Conservation (phyloP, 768 basidiomycete genomes). For the Tubosaeta sp. region DNA sequence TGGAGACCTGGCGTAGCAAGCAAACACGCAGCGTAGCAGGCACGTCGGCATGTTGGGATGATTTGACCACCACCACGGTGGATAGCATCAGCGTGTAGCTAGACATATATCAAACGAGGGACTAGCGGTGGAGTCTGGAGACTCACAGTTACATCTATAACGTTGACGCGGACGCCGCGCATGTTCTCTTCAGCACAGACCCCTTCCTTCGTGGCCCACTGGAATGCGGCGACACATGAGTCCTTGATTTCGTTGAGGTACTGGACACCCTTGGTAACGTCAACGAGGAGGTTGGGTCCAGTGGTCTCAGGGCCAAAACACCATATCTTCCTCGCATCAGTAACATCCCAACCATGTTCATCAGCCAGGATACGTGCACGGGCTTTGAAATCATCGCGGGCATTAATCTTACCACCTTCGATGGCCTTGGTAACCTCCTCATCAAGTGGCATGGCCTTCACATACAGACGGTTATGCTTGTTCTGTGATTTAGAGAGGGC, state of each 20-base stretch:
- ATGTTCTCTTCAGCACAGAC: constrained; percentile 96
- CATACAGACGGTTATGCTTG: constrained; percentile 99
- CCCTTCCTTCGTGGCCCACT: constrained; percentile 99
- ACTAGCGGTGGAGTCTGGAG: background rate
- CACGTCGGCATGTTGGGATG: constrained; percentile 95
- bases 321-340: constrained; percentile 99
- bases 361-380: constrained; percentile 96
- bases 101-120: constrained; percentile 4
- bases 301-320: constrained; percentile 99
- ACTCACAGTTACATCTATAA: constrained; percentile 90
- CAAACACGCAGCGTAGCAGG: constrained; percentile 91
- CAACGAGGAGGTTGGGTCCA: constrained; percentile 94
- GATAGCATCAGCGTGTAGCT: constrained; percentile 98
- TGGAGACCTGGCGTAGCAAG: constrained; percentile 89
- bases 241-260: constrained; percentile 99
- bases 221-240: constrained; percentile 97
- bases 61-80: constrained; percentile 99
- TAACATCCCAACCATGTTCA: constrained; percentile 97
- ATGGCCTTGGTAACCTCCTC: constrained; percentile 95
- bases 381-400: constrained; percentile 97
- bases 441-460: constrained; percentile 88
- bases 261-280: constrained; percentile 98
- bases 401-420: constrained; percentile 75
- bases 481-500: constrained; percentile 99
- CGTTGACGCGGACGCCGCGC: constrained; percentile 96